These are phyloP conservation scores for Botrytis fragariae DNA, from an alignment of 2,329 filamentous ascomycete genomes.

Conservation along the genomic window DNA sequence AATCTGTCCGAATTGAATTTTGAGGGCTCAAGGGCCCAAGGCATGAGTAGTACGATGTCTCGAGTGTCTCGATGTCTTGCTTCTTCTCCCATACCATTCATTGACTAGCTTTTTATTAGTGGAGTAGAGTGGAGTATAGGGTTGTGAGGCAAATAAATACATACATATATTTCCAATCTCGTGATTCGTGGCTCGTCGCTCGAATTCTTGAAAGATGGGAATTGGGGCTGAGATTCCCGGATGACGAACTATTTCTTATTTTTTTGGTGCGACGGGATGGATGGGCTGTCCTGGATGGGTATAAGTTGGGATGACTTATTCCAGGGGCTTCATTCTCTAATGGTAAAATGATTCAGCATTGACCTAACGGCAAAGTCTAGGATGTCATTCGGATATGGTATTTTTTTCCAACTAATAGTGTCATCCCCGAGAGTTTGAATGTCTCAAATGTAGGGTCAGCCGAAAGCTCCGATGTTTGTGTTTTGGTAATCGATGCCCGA, in stretches of 20 bases:
- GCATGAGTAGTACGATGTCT: slow-evolving; percentile 4
- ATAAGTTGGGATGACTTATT: background rate
- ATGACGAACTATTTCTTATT: background rate
- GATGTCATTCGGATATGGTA: background rate
- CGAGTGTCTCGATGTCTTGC: background rate
- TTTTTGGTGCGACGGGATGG: background rate
- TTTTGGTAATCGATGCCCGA: background rate
- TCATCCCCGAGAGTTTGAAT: background rate
- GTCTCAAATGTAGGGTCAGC: too few relatives aligned
- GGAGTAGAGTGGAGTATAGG: background rate
- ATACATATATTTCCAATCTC: background rate
- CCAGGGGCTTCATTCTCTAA: background rate
- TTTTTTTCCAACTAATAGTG: background rate
- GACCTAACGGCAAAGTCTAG: background rate
- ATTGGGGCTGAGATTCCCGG: background rate
- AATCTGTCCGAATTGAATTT: background rate
- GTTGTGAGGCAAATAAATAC: background rate
- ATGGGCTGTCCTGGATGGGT: background rate
- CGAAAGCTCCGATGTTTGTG: background rate
- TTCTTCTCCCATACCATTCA: background rate
- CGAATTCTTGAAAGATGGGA: background rate
- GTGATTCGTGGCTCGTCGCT: background rate
- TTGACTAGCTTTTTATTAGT: background rate
- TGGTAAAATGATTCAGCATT: background rate
- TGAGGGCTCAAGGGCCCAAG: background rate